Conservation (phyloP, 2,329 filamentous ascomycete genomes). For the Thyridium curvatum region DNA sequence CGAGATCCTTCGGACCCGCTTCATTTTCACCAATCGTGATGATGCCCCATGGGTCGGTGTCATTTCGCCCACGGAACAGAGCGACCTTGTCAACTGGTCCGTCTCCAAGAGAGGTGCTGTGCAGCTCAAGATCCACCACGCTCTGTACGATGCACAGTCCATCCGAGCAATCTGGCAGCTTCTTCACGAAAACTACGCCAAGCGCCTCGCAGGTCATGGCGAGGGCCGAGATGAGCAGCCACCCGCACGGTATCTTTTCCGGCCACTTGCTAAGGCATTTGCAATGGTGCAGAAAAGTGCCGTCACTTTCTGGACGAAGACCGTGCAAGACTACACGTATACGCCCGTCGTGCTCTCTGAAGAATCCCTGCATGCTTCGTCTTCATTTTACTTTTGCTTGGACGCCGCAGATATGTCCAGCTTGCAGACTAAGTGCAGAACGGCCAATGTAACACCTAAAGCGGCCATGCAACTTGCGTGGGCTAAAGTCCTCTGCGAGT, state of each 20-base stretch:
- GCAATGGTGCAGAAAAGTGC: not conserved
- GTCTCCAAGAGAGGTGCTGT: constrained; percentile 4
- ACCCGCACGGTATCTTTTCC: too few species aligned
- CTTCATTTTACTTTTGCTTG: constrained; percentile 7
- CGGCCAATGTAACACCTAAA: constrained; percentile 9
- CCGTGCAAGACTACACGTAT: constrained; percentile 3
- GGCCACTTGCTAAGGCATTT: too few species aligned
- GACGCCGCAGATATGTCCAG: constrained; percentile 1
- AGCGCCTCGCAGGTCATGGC: not conserved
- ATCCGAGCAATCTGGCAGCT: constrained; percentile 12
- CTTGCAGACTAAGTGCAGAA: constrained; percentile 9
- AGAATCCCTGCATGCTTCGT: constrained; percentile 3
- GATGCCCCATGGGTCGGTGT: constrained; percentile 15
- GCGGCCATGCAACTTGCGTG: constrained; percentile 14
- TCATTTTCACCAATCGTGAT: constrained; percentile 13
- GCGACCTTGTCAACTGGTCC: constrained; percentile 11
- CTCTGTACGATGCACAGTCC: constrained; percentile 14
- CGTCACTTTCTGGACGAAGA: constrained; percentile 1
- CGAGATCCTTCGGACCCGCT: constrained; percentile 15
- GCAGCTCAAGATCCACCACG: constrained; percentile 13
- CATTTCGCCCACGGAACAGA: constrained; percentile 11
- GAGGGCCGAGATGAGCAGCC: not conserved
- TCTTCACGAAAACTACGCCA: constrained; percentile 9
- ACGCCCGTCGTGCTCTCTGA: not conserved
- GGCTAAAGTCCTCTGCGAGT: constrained; percentile 14